A percentile compares a stretch with the other conserved stretches of the same genome.
Conservation (phyloP, 108 stramenopile genomes). For the Skeletonema menzelii region DNA sequence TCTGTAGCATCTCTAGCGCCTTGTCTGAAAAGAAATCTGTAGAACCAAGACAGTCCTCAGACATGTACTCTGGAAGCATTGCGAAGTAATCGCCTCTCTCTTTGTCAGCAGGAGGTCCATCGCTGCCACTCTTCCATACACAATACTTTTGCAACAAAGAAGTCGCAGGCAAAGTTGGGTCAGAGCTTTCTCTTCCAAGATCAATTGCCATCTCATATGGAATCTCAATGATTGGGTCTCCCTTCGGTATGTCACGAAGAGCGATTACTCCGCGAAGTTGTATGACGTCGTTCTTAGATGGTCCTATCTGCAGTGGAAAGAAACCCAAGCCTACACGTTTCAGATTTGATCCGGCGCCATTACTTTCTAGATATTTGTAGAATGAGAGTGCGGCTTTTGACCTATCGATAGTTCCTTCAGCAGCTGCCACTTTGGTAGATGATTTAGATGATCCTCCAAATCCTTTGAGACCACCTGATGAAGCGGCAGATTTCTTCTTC, state of each 20-base stretch:
- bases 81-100: slow-evolving; percentile 53
- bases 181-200: slow-evolving; percentile 64
- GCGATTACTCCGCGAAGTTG: slow-evolving; percentile 72
- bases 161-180: slow-evolving; percentile 70
- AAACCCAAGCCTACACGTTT: slow-evolving; percentile 59
- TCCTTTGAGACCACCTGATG: slow-evolving; percentile 40
- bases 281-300: slow-evolving; percentile 6
- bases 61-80: slow-evolving; percentile 63
- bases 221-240: slow-evolving; percentile 71
- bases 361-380: slow-evolving; percentile 56
- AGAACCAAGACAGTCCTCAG: slow-evolving; percentile 62
- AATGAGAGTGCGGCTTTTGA: slow-evolving; percentile 59
- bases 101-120: slow-evolving; percentile 9
- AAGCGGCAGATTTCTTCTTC: slow-evolving; percentile 7
- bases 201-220: slow-evolving; percentile 76
- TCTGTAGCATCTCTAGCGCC: slow-evolving; percentile 66
- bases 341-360: slow-evolving; percentile 61
- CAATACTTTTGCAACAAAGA: slow-evolving; percentile 65
- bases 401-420: slow-evolving; percentile 50
- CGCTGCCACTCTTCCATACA: slow-evolving; percentile 21
- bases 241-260: slow-evolving; percentile 60
- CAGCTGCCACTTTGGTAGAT: slow-evolving; percentile 16
- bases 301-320: slow-evolving; percentile 47
- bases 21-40: slow-evolving; percentile 69
- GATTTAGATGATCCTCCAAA: slow-evolving; percentile 46